Percentiles rank a stretch among this genome's conserved stretches.
Conservation (phyloP, 805 yeast species). For the Starmera caribaea region DNA sequence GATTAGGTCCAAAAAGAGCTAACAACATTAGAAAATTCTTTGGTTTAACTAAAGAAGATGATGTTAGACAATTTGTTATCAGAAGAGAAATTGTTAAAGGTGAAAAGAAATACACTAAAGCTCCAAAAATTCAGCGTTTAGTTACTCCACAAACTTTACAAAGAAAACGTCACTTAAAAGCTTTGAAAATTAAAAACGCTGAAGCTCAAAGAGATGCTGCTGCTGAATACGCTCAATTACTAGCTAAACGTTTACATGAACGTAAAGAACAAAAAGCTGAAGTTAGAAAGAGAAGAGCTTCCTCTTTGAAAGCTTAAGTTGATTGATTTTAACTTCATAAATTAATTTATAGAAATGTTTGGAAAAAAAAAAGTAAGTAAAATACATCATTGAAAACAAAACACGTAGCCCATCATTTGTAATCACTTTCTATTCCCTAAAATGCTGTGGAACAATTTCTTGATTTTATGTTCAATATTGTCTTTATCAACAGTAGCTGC, state of each 20-base stretch:
- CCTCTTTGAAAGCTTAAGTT: slow-evolving; percentile 84
- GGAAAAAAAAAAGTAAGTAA: background rate
- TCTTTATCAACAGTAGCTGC: background rate
- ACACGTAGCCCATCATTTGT: too few species aligned
- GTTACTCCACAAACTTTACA: slow-evolving; percentile 98
- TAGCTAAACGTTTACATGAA: slow-evolving; percentile 97
- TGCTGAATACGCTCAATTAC: slow-evolving; percentile 98
- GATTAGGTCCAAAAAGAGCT: slow-evolving; percentile 99
- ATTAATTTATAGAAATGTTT: background rate
- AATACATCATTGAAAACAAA: background rate
- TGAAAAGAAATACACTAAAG: slow-evolving; percentile 98
- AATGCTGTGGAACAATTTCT: background rate
- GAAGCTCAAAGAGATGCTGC: slow-evolving; percentile 99
- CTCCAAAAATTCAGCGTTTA: slow-evolving; percentile 99
- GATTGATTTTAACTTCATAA: background rate
- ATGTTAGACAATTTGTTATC: slow-evolving; percentile 72
- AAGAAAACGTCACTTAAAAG: slow-evolving; percentile 95
- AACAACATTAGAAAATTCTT: slow-evolving; percentile 99
- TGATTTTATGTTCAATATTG: background rate
- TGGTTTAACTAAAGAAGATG: slow-evolving; percentile 81
- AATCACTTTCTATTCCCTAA: too few species aligned
- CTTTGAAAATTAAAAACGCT: slow-evolving; percentile 92
- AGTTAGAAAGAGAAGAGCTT: slow-evolving; percentile 99
- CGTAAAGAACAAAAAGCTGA: slow-evolving; percentile 98
- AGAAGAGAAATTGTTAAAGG: slow-evolving; percentile 98